Evolutionary conservation across 305 asterid genomes (phyloP).

Genomic region (Solanum hybrid): DNA sequence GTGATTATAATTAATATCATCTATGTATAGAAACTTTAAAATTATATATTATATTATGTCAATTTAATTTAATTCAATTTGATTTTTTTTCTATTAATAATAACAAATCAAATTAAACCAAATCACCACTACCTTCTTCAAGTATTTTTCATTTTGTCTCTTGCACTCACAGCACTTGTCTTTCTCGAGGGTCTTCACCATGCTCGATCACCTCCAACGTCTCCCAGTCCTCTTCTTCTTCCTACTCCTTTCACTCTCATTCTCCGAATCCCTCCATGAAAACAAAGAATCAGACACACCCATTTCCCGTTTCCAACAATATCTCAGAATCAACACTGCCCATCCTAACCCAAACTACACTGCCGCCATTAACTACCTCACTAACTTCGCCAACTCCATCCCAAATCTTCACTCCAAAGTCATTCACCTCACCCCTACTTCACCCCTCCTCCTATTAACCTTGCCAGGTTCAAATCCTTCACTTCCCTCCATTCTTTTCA

Average conservation of each 20-base stretch:
- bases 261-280: not conserved
- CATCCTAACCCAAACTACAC: slow-evolving; percentile 40
- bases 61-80: too few relatives aligned
- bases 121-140: not conserved
- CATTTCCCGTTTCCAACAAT: slow-evolving; percentile 26
- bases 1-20: too few relatives aligned
- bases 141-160: not conserved
- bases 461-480: slow-evolving; percentile 63
- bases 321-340: slow-evolving; percentile 39
- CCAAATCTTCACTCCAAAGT: slow-evolving; percentile 22
- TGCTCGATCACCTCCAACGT: not conserved
- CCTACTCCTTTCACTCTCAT: not conserved
- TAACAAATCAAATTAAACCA: not conserved
- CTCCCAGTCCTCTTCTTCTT: slow-evolving; percentile 2
- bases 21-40: too few relatives aligned
- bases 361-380: slow-evolving; percentile 27
- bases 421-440: slow-evolving; percentile 25
- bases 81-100: too few relatives aligned
- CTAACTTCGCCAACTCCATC: slow-evolving; percentile 20
- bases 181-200: not conserved
- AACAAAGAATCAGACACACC: not conserved
- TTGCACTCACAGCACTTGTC: not conserved
- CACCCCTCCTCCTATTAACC: slow-evolving; percentile 69
- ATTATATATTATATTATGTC: too few relatives aligned
- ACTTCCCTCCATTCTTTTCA: slow-evolving; percentile 64